Conservation (phyloP, 179 eudicot genomes). For the Drosera spatulata region DNA sequence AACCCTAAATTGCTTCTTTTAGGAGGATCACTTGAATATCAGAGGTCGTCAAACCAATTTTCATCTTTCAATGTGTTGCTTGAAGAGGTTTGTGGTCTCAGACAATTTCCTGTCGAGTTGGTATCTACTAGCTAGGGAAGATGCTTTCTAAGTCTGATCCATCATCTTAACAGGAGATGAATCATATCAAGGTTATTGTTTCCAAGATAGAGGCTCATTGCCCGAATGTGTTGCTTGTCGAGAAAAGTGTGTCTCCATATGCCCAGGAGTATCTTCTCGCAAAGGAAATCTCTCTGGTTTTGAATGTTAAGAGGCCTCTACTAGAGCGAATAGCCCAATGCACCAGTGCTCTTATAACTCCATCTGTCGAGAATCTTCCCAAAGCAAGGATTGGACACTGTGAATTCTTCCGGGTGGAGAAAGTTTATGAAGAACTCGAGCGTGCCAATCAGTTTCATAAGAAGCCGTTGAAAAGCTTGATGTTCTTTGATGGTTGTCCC, state of each 20-base stretch:
- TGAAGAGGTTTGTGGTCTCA: constrained; percentile 48
- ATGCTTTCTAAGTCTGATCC: background rate
- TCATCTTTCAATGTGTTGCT: constrained; percentile 76
- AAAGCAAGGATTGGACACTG: constrained; percentile 74
- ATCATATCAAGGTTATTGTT: constrained; percentile 78
- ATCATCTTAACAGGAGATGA: constrained; percentile 54
- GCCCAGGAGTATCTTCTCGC: constrained; percentile 84
- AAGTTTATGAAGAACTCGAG: constrained; percentile 66
- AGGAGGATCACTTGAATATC: constrained; percentile 96
- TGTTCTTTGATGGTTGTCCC: constrained; percentile 99
- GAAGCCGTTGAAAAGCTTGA: constrained; percentile 72
- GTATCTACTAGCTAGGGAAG: background rate
- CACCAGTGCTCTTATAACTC: constrained; percentile 80
- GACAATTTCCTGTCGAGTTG: background rate
- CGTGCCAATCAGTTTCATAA: constrained; percentile 41
- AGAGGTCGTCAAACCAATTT: constrained; percentile 67
- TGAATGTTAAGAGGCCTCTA: constrained; percentile 85
- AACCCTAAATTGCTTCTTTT: constrained; percentile 70
- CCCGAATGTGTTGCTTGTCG: constrained; percentile 87
- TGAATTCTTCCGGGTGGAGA: constrained; percentile 77
- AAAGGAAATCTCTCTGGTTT: constrained; percentile 91
- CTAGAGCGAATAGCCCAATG: constrained; percentile 82
- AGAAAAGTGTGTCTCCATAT: constrained; percentile 92
- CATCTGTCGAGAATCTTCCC: constrained; percentile 45
- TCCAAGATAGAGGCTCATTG: constrained; percentile 88